Evolutionary conservation across 108 stramenopile genomes (phyloP).

Genomic region (Stephanodiscus triporus): DNA sequence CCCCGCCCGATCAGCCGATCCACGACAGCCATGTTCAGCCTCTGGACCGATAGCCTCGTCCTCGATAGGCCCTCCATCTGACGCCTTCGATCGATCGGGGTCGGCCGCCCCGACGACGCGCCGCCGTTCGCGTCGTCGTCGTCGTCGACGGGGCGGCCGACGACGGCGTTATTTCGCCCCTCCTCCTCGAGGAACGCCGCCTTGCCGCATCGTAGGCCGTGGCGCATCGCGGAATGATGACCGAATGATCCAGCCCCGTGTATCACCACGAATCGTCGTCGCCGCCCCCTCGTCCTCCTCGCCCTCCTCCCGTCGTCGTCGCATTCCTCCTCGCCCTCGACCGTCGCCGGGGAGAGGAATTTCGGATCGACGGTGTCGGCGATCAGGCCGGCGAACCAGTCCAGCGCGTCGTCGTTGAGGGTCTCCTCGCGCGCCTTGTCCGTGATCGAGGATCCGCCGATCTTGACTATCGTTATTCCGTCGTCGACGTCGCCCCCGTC

Average conservation of each 20-base stretch:
- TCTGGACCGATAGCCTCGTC: conserved; percentile 70
- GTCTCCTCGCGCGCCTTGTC: conserved; percentile 67
- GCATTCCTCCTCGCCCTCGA: conserved; percentile 1
- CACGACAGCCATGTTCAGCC: conserved; percentile 65
- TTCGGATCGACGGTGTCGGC: conserved; percentile 29
- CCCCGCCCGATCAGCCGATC: conserved; percentile 47
- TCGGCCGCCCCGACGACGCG: too few relatives aligned
- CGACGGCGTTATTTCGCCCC: not conserved
- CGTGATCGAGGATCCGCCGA: conserved; percentile 85
- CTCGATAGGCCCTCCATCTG: conserved; percentile 62
- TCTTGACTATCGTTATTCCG: conserved; percentile 64
- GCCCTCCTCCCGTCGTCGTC: not conserved
- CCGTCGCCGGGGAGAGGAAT: conserved; percentile 11
- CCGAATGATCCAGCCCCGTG: conserved; percentile 89
- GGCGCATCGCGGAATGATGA: conserved; percentile 73
- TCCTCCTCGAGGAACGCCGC: conserved; percentile 33
- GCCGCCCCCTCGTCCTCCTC: conserved; percentile 4
- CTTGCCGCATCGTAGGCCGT: conserved; percentile 60
- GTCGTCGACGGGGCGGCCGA: not conserved
- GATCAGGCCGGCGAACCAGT: conserved; percentile 67
- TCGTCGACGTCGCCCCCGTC: not conserved
- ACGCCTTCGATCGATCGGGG: too few relatives aligned
- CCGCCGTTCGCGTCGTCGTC: not conserved
- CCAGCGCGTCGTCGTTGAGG: conserved; percentile 49
- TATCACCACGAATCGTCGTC: conserved; percentile 52